A percentile compares a stretch with the other conserved stretches of the same genome.
phyloP scores from a whole-genome alignment of 2,329 filamentous ascomycete species.

The Ceratocystis destructans region DNA sequence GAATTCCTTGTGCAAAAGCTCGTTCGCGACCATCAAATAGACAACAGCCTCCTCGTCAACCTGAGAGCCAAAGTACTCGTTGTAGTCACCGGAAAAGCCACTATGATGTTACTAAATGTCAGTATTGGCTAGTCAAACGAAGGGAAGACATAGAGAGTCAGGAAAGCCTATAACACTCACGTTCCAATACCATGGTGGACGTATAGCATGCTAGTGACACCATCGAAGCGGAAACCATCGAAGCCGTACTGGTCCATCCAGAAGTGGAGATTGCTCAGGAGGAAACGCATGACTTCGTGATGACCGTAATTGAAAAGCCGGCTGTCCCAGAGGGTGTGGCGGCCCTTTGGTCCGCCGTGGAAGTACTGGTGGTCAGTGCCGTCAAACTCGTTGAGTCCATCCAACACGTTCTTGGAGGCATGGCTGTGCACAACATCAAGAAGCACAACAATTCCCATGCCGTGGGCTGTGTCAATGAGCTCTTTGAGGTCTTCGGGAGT shows the following conservation, averaged over 20 bases:
- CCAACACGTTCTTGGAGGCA: conserved; percentile 91
- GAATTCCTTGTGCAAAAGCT: conserved; percentile 85
- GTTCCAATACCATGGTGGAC: conserved; percentile 91
- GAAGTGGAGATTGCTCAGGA: conserved; percentile 88
- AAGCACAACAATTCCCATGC: conserved; percentile 77
- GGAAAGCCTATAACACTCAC: conserved; percentile 37
- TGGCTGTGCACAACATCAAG: conserved; percentile 96
- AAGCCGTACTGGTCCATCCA: conserved; percentile 99
- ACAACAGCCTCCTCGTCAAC: conserved; percentile 90
- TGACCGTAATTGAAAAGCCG: conserved; percentile 92
- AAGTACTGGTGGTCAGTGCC: conserved; percentile 93
- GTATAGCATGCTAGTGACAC: conserved; percentile 98
- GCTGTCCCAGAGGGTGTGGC: conserved; percentile 91
- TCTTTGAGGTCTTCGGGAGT: conserved; percentile 91
- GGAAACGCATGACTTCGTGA: conserved; percentile 89
- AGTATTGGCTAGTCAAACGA: not conserved
- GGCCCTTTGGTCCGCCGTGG: conserved; percentile 70
- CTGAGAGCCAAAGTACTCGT: conserved; percentile 83
- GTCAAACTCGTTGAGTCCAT: conserved; percentile 92
- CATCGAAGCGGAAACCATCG: conserved; percentile 95
- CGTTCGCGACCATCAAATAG: conserved; percentile 92
- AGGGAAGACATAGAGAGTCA: not conserved
- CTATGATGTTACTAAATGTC: conserved; percentile 33
- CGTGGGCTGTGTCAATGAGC: conserved; percentile 86
- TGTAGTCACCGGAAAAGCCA: conserved; percentile 93